Evolutionary conservation across 192 early-diverging fungal species (phyloP).

Genomic region (Coemansia asiatica): DNA sequence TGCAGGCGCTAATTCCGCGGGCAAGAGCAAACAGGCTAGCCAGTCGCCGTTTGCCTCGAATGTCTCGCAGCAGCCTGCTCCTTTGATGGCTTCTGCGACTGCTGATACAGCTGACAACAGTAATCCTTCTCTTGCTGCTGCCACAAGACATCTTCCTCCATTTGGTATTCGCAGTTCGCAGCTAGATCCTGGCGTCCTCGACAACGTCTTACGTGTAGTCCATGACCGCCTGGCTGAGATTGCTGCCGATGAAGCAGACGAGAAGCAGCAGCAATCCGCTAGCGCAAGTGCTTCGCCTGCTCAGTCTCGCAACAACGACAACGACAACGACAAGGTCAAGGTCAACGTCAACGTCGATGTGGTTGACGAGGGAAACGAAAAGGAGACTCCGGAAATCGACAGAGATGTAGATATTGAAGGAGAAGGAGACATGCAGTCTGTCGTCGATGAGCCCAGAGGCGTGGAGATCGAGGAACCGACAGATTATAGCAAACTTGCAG

Average conservation of each 20-base stretch:
- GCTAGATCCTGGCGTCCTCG: conserved; percentile 24
- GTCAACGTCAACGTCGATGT: conserved; percentile 24
- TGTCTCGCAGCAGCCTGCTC: not conserved
- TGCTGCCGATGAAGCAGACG: conserved; percentile 23
- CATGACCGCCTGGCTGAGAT: conserved; percentile 41
- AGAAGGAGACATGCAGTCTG: no score
- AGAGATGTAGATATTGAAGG: no score
- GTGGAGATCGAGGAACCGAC: conserved; percentile 49
- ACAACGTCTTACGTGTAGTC: conserved; percentile 42
- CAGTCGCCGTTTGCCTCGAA: not conserved
- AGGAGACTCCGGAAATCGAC: conserved; percentile 3
- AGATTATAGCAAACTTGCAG: conserved; percentile 33
- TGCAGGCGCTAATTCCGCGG: no score
- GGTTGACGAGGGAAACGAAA: conserved; percentile 15
- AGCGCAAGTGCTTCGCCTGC: not conserved
- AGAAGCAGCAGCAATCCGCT: not conserved
- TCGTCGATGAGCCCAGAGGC: no score
- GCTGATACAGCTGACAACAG: not conserved
- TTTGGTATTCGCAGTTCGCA: conserved; percentile 1
- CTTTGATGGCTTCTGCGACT: not conserved
- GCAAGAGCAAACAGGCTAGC: not conserved
- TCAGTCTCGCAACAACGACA: no score
- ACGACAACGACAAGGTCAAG: not conserved
- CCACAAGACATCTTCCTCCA: not conserved
- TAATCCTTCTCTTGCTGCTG: not conserved